Base-by-base conservation (phyloP, 805 yeast species). In the Sugiyamaella mastotermitis region DNA sequence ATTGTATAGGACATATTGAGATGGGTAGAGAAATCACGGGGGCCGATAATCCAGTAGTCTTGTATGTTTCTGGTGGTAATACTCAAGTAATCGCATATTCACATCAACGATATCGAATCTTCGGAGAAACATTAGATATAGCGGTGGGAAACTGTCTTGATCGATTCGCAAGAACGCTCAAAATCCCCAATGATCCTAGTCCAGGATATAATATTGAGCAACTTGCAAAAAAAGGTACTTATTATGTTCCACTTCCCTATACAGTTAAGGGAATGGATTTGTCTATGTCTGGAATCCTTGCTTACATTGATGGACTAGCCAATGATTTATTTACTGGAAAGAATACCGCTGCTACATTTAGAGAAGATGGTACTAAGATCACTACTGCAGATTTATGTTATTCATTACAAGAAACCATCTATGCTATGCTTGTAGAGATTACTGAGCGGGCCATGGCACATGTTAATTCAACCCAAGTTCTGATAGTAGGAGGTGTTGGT, bases 401-500 rank as follows among this genome's bases (percentile, higher is more conserved):
- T 55, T 85, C 97, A 5, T 65, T 92, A 46, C 98, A 92, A 55
- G 98, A 92, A 54, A 82, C 86, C 24, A 64, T 92, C 20, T 92
- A 83, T 59, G 87, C 97, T 8, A 92, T 92, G 98, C 71, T 92
- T 43, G 97, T 92, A 13, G 98, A 92, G 60, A 92, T 92, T 50
- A 92, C 98, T 0, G 98, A 92, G 57, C 69, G 98, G 27, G 98
- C 98, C 2, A 83, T 92, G 94, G 98, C 98, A 0, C 98, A 92
- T 55, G 97, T 90, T 3, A 79, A 80, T 50, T 73, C 94, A 3
- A 74, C 74, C 44, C 95, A 88, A 57, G 98, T 92, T 14, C 66
- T 92, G 34, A 85, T 92, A 35, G 98, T 92, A 2, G 98, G 98
- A 9, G 98, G 98, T 17, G 98, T 92, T n/a, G 98, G 98, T 0